Conservation (phyloP, 169 alveolate species). For the Sarcocystis neurona region DNA sequence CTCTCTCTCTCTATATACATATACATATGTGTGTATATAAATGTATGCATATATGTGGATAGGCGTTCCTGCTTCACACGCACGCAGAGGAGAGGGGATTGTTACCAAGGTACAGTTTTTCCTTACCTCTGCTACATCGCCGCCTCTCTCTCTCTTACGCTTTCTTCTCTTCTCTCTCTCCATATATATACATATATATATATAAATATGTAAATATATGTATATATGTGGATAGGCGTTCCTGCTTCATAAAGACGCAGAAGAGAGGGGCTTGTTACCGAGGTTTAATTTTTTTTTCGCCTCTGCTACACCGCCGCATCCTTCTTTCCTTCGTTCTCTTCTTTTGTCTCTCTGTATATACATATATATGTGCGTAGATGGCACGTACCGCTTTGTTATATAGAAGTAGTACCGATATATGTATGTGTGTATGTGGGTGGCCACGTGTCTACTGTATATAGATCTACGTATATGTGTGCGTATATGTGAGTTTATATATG, state of each 20-base stretch:
- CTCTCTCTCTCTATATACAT: neutral
- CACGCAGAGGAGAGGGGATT: too few species aligned
- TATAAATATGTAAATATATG: neutral
- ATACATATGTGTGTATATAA: neutral
- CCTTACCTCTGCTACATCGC: neutral
- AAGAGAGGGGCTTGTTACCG: too few species aligned
- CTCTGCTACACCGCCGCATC: neutral
- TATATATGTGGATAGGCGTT: neutral
- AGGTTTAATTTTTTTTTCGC: neutral
- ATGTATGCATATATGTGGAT: neutral
- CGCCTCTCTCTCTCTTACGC: neutral
- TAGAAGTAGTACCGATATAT: too few species aligned
- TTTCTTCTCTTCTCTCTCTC: neutral
- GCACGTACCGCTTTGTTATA: too few species aligned
- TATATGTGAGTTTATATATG: too few species aligned
- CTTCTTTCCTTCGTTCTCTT: neutral
- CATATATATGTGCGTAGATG: neutral
- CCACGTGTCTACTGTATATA: too few species aligned
- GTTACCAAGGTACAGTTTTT: neutral
- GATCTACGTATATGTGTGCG: too few species aligned
- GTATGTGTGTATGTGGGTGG: too few species aligned
- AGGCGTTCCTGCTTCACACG: too few species aligned
- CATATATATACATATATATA: neutral
- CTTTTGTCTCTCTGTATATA: neutral
- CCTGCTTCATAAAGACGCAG: too few species aligned